These are phyloP conservation scores for Pseudisothecium myosuroides DNA, from an alignment of 225 moss, liverwort and hornwort genomes.

Conservation along the genomic window DNA sequence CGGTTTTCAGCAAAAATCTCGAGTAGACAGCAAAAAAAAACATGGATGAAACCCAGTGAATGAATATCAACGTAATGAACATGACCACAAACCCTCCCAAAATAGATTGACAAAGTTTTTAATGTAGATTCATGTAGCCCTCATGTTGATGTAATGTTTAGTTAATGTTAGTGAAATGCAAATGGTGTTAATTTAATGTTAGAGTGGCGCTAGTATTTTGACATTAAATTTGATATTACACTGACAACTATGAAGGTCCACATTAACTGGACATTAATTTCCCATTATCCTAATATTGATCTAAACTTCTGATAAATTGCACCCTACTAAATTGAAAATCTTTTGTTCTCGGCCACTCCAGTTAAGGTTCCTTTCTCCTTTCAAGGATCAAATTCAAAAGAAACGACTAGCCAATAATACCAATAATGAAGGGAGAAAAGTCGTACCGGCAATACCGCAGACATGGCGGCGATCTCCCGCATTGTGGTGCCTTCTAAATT, in stretches of 20 bases:
- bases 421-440: background rate
- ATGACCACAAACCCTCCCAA: background rate
- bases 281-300: background rate
- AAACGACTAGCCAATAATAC: background rate
- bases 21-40: background rate
- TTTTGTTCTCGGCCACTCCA: background rate
- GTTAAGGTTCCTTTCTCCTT: background rate
- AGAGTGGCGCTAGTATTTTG: background rate
- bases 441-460: constrained; percentile 59
- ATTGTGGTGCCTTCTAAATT: constrained; percentile 85
- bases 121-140: background rate
- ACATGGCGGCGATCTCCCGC: constrained; percentile 71
- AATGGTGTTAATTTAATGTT: background rate
- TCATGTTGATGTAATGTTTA: background rate
- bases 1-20: background rate
- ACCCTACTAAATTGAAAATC: background rate
- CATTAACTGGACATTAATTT: background rate
- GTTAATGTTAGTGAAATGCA: background rate
- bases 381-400: background rate
- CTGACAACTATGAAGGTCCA: background rate
- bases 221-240: background rate
- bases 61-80: background rate
- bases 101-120: background rate
- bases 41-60: background rate
- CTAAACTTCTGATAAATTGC: background rate